Percentiles rank a stretch among this genome's conserved stretches.
phyloP scores from a whole-genome alignment of 2,329 filamentous ascomycete species.

The Didymosphaeria variabile region DNA sequence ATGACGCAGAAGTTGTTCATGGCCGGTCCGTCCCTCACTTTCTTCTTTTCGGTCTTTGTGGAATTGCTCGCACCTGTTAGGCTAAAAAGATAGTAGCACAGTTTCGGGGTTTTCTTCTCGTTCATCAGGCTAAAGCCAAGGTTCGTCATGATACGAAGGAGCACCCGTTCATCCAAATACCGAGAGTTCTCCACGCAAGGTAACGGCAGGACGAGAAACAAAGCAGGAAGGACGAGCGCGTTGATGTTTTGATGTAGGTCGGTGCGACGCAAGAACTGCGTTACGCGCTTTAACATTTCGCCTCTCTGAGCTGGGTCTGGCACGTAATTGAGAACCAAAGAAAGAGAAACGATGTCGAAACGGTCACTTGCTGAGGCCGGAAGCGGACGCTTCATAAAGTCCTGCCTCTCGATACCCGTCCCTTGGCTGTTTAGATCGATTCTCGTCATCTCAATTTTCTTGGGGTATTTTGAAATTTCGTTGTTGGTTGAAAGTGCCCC shows the following conservation, averaged over 20 bases:
- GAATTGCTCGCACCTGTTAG: constrained; percentile 50
- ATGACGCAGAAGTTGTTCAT: constrained; percentile 94
- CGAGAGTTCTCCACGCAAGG: constrained; percentile 90
- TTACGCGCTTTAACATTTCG: constrained; percentile 73
- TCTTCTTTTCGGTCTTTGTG: constrained; percentile 71
- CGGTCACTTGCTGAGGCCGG: constrained; percentile 68
- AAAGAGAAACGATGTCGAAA: constrained; percentile 92
- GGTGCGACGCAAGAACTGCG: constrained; percentile 43
- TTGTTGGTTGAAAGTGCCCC: constrained; percentile 87
- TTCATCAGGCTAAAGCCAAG: constrained; percentile 75
- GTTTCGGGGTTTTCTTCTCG: constrained; percentile 79
- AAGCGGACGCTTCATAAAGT: constrained; percentile 90
- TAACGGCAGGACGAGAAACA: constrained; percentile 90
- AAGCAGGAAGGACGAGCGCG: constrained; percentile 60
- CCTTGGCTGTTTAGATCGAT: constrained; percentile 93
- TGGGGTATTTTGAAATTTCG: constrained; percentile 75
- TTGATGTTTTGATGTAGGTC: constrained; percentile 8
- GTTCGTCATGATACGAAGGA: constrained; percentile 77
- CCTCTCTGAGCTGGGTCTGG: constrained; percentile 78
- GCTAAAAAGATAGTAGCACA: constrained; percentile 90
- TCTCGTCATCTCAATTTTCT: constrained; percentile 75
- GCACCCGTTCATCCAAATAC: constrained; percentile 77
- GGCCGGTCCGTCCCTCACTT: constrained; percentile 75
- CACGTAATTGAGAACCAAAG: constrained; percentile 93
- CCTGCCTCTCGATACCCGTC: constrained; percentile 81